Conservation (phyloP, 345 rosid genomes). For the Euclidium syriacum region DNA sequence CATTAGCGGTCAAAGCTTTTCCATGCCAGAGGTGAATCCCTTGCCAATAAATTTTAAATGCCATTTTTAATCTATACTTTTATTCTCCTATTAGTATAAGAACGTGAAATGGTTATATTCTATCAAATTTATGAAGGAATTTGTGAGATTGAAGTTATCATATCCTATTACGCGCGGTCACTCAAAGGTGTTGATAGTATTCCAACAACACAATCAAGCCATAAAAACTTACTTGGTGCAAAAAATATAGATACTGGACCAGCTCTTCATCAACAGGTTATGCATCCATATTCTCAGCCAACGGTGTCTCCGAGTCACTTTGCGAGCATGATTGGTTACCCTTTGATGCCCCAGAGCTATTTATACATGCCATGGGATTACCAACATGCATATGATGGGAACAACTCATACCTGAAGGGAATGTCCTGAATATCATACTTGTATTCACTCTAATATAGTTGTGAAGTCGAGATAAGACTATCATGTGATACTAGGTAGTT, state of each 20-base stretch:
- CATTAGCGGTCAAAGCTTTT: slow-evolving; percentile 52
- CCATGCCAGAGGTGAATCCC: slow-evolving; percentile 60
- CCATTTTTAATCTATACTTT: no score
- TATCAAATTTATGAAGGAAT: no score
- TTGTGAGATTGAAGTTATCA: not conserved
- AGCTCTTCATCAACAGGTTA: slow-evolving; percentile 59
- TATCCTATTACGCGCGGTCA: slow-evolving; percentile 36
- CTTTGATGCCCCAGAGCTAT: slow-evolving; percentile 74
- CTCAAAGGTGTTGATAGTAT: slow-evolving; percentile 47
- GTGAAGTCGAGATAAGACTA: no score
- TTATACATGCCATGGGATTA: slow-evolving; percentile 72
- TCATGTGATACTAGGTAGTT: no score
- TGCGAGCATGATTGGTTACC: slow-evolving; percentile 71
- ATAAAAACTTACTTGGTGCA: slow-evolving; percentile 45
- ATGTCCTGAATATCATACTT: no score
- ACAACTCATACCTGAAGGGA: slow-evolving; percentile 54
- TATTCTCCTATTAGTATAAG: no score
- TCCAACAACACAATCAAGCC: slow-evolving; percentile 54
- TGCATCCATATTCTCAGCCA: slow-evolving; percentile 75
- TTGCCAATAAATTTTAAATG: no score
- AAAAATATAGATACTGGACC: slow-evolving; percentile 59
- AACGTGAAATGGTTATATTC: no score
- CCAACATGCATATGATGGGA: slow-evolving; percentile 68
- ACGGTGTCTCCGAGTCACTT: slow-evolving; percentile 63
- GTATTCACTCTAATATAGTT: no score